Evolutionary conservation across 306 rosid genomes (phyloP).

Genomic region (Rosa persica): DNA sequence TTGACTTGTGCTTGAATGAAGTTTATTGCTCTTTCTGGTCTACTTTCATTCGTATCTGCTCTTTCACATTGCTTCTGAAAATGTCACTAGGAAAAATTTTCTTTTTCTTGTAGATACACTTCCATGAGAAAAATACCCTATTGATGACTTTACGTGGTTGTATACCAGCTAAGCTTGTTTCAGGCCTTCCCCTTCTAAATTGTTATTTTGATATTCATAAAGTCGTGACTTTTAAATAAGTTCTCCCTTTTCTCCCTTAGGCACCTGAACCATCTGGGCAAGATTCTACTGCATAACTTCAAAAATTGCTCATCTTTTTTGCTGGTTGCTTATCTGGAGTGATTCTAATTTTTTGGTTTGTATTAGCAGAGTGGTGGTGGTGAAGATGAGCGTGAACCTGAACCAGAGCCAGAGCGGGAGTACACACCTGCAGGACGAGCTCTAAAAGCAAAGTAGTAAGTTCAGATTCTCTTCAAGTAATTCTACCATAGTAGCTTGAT

Average conservation of each 20-base stretch:
- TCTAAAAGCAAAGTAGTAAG: constrained; percentile 81
- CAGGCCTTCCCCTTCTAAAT: neutral
- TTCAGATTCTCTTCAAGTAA: constrained; percentile 21
- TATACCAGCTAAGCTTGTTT: constrained; percentile 1
- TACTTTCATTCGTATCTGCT: constrained; percentile 12
- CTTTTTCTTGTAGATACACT: neutral
- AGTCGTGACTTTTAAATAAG: neutral
- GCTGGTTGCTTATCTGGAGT: constrained; percentile 2
- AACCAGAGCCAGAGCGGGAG: constrained; percentile 90
- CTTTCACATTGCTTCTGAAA: constrained; percentile 13
- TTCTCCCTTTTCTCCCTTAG: neutral
- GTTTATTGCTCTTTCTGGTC: constrained; percentile 14
- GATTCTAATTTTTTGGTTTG: constrained; percentile 33
- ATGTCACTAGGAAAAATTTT: neutral
- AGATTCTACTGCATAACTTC: neutral
- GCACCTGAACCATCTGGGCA: constrained; percentile 6
- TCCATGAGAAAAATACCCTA: neutral
- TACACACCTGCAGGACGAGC: constrained; percentile 99
- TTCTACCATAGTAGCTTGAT: neutral
- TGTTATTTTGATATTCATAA: neutral
- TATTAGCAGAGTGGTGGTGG: constrained; percentile 74
- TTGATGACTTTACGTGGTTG: neutral
- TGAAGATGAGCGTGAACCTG: constrained; percentile 74
- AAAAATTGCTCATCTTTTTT: neutral
- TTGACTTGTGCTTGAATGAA: constrained; percentile 34